Conservation (phyloP, 192 early-diverging fungal genomes). For the Haplosporangium gracile region DNA sequence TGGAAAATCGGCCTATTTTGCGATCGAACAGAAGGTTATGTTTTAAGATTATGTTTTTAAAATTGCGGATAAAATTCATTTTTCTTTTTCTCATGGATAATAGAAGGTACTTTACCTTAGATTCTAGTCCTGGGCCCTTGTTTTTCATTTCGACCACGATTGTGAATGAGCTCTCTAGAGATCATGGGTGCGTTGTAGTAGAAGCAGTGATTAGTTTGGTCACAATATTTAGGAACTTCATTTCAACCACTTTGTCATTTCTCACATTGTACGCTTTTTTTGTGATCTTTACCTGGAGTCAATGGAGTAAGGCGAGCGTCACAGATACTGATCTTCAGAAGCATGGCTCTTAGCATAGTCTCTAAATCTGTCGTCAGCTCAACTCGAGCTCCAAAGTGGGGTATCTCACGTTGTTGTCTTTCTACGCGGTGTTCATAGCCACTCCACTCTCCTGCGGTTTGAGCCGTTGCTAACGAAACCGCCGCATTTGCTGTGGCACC, state of each 20-base stretch:
- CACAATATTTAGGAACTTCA: neutral
- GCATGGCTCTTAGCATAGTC: slow-evolving; percentile 24
- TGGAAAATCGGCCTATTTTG: slow-evolving; percentile 34
- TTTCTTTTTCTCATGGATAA: neutral
- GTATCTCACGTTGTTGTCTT: neutral
- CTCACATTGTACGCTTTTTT: neutral
- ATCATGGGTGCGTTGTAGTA: neutral
- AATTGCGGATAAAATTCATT: neutral
- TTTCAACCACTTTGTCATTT: neutral
- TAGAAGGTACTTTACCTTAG: slow-evolving; percentile 19
- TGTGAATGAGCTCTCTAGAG: slow-evolving; percentile 33
- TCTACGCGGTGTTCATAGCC: neutral
- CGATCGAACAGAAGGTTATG: neutral
- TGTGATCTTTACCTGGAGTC: neutral
- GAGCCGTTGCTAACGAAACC: neutral
- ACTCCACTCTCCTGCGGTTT: neutral
- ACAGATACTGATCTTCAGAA: slow-evolving; percentile 34
- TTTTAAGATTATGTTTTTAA: neutral
- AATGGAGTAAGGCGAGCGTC: slow-evolving; percentile 20
- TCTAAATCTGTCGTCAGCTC: slow-evolving; percentile 35
- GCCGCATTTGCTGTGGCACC: neutral
- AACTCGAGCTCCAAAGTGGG: slow-evolving; percentile 11
- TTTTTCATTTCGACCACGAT: slow-evolving; percentile 39
- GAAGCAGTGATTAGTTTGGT: neutral
- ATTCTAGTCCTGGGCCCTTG: slow-evolving; percentile 14